A percentile compares a stretch with the other conserved stretches of the same genome.
These are phyloP conservation scores for Apium graveolens DNA, from an alignment of 129 eudicot genomes.

Conservation along the genomic window DNA sequence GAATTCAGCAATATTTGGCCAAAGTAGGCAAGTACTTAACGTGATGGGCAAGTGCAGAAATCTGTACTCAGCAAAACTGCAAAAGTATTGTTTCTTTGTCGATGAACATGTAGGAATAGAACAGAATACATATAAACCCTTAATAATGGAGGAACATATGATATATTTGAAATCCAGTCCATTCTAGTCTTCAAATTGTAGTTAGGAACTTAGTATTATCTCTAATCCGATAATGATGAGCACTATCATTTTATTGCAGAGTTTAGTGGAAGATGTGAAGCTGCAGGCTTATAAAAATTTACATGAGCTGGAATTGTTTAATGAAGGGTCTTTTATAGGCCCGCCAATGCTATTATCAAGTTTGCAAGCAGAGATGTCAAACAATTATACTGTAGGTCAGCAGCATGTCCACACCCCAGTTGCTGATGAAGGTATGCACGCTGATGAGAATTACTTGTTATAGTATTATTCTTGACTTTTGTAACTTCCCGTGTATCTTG, in stretches of 20 bases:
- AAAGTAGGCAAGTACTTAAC: neutral
- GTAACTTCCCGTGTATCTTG: neutral
- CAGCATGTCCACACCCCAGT: slow-evolving; percentile 22
- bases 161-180: neutral
- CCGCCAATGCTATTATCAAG: slow-evolving; percentile 21
- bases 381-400: slow-evolving; percentile 21
- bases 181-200: neutral
- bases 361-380: slow-evolving; percentile 21
- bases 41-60: neutral
- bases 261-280: slow-evolving; percentile 35
- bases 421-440: slow-evolving; percentile 34
- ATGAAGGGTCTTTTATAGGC: slow-evolving; percentile 12
- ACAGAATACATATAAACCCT: neutral
- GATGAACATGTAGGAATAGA: neutral
- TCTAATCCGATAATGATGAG: neutral
- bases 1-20: neutral
- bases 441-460: neutral
- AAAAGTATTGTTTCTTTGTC: neutral
- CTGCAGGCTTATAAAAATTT: slow-evolving; percentile 25
- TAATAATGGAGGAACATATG: neutral
- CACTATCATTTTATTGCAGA: slow-evolving; percentile 17
- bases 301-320: slow-evolving; percentile 8
- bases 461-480: neutral
- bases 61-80: neutral
- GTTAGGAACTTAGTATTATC: neutral